Evolutionary conservation across 2,329 filamentous ascomycete species (phyloP).

Genomic region (Scedosporium boydii): DNA sequence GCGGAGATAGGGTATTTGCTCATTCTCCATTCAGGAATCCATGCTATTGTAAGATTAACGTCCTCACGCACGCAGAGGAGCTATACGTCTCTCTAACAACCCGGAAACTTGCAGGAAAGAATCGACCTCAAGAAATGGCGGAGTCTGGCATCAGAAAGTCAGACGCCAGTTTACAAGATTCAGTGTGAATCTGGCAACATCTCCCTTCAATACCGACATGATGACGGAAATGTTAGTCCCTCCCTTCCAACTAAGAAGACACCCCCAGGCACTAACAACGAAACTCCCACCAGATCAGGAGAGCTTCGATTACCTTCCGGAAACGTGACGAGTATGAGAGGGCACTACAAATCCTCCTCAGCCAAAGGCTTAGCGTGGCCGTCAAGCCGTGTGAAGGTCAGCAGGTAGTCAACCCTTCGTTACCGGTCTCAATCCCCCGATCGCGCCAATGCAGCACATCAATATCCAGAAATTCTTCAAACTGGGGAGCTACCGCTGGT

Average conservation of each 20-base stretch:
- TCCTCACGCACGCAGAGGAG: too few relatives aligned
- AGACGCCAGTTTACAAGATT: not conserved
- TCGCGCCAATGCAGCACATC: not conserved
- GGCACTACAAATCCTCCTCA: conserved; percentile 1
- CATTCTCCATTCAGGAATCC: conserved; percentile 4
- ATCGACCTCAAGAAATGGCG: conserved; percentile 6
- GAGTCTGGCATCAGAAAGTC: not conserved
- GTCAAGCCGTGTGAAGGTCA: not conserved
- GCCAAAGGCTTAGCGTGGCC: not conserved
- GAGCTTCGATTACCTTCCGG: not conserved
- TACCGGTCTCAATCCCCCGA: not conserved
- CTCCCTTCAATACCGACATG: not conserved
- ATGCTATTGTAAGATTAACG: not conserved
- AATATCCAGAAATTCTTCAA: not conserved
- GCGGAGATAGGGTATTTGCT: conserved; percentile 3
- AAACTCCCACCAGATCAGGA: not conserved
- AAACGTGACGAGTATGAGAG: conserved; percentile 5
- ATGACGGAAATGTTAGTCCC: not conserved
- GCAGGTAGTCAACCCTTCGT: not conserved
- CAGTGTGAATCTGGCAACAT: not conserved
- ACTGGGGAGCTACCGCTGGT: not conserved
- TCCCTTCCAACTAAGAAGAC: not conserved
- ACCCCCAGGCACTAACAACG: not conserved
- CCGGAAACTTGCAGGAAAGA: not conserved
- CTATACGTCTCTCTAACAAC: not conserved